Base-by-base conservation (phyloP, 1,284 basidiomycete genomes). In the Thelephora terrestris region DNA sequence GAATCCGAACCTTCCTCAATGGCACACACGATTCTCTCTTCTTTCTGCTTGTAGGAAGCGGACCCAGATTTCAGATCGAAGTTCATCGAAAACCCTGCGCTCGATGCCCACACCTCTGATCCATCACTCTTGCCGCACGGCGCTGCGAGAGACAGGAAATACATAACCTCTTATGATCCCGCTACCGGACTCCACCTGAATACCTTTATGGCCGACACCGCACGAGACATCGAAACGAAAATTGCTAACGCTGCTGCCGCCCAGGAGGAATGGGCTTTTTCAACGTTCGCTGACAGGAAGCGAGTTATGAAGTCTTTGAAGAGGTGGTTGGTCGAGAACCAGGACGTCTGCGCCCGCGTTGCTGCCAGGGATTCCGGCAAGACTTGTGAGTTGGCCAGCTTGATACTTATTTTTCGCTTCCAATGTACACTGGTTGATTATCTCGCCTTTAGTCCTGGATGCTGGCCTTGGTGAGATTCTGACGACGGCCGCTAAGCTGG, bases 301-400 rank as follows among this genome's bases (percentile, higher is more conserved):
- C 78, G 82, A 53, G 81, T 97, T 36, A 70, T 98, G 57, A 73
- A 88, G 32, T 94, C 87, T 56, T 64, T 99, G 56, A 75, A 91
- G 57, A 85, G 85, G 53, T 99, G 95, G 94, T 73, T 95, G 12
- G 79, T 95, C 24, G 79, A 85, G 55, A 91, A 95, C 57, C 81
- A 92, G 67, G 86, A 94, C 50, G 68, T 69, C 18, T 91, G 93
- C 57, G 90, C 90, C 6, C 74, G 82, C 43, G 87, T 96, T n/a
- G 91, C 91, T 32, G 91, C 89, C 60, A 74, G 94, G 34, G 95
- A 99, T 65, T 93, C 92, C 0, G 95, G 95, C 50, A 99, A 98
- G 73, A 98, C 95, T 29, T 72, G 92, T 92, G 58, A 63, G 86
- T 77, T 14, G 29, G 29, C 29, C 6, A 32, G 12, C 29, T 21